Evolutionary conservation across 768 basidiomycete genomes (phyloP).

Genomic region (Auriculariales sp.): DNA sequence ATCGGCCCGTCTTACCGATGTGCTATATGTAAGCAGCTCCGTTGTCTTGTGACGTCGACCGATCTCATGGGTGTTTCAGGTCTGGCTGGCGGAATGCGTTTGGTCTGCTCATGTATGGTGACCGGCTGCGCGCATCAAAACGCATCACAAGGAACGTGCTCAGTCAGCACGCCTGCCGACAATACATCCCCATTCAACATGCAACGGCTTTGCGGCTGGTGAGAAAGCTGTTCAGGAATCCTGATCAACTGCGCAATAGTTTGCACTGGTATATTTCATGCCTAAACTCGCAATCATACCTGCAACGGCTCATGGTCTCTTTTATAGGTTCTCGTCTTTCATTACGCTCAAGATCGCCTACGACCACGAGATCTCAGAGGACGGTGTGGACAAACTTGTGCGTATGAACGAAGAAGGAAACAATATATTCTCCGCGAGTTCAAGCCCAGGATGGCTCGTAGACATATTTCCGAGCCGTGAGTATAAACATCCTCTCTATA

Average conservation of each 20-base stretch:
- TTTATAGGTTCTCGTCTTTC: too few species aligned
- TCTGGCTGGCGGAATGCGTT: neutral
- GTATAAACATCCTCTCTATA: neutral
- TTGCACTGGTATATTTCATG: too few species aligned
- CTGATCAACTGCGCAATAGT: too few species aligned
- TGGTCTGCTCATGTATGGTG: neutral
- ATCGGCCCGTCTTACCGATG: slow-evolving; percentile 1
- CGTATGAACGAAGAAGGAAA: neutral
- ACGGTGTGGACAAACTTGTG: neutral
- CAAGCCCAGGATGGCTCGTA: neutral
- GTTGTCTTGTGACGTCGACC: neutral
- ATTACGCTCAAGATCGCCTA: neutral
- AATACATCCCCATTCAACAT: too few species aligned
- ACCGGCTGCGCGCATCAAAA: neutral
- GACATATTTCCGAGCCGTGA: neutral
- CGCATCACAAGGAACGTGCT: neutral
- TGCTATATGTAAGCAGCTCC: neutral
- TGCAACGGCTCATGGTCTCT: too few species aligned
- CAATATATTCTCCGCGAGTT: neutral
- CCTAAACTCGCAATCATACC: too few species aligned
- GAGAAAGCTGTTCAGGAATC: too few species aligned
- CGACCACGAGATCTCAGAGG: neutral
- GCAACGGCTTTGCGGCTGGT: too few species aligned
- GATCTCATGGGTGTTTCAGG: neutral
- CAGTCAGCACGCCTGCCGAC: too few species aligned